phyloP scores from a whole-genome alignment of 129 eudicot species.

The Ambrosia trifida region DNA sequence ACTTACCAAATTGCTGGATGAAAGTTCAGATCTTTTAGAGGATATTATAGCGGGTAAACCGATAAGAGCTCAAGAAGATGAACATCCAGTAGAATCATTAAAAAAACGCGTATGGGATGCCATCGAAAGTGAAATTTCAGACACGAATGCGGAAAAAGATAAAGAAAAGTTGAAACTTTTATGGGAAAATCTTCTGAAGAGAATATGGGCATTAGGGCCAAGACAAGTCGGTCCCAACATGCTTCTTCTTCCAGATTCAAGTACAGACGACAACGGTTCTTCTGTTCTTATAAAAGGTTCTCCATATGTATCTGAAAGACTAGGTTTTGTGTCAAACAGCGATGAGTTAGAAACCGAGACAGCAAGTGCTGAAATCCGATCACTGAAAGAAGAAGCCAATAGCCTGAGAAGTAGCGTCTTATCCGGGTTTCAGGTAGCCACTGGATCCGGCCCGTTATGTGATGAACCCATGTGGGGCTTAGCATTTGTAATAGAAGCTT shows the following conservation, averaged over 20 bases:
- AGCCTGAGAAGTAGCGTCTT: constrained; percentile 75
- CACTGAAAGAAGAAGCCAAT: constrained; percentile 61
- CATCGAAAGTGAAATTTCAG: constrained; percentile 55
- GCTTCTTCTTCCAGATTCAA: constrained; percentile 68
- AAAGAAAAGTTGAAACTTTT: constrained; percentile 55
- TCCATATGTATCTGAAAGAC: constrained; percentile 66
- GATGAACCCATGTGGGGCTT: constrained; percentile 99
- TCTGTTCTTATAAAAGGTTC: constrained; percentile 58
- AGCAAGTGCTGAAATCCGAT: constrained; percentile 27
- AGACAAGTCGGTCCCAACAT: constrained; percentile 91
- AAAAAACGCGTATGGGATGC: constrained; percentile 78
- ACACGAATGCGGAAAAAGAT: constrained; percentile 47
- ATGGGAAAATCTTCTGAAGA: constrained; percentile 63
- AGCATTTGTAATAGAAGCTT: constrained; percentile 78
- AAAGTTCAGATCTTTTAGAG: constrained; percentile 66
- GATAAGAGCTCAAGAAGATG: constrained; percentile 54
- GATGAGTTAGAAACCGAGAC: constrained; percentile 21
- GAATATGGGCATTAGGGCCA: constrained; percentile 96
- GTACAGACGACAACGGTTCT: constrained; percentile 23
- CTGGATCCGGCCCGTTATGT: constrained; percentile 90
- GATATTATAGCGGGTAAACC: constrained; percentile 81
- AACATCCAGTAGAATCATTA: constrained; percentile 59
- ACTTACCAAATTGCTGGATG: constrained; percentile 83
- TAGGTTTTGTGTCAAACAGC: constrained; percentile 50
- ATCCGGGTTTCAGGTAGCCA: constrained; percentile 94